Base-by-base conservation (phyloP, 805 yeast species). In the Starmerella stellata region DNA sequence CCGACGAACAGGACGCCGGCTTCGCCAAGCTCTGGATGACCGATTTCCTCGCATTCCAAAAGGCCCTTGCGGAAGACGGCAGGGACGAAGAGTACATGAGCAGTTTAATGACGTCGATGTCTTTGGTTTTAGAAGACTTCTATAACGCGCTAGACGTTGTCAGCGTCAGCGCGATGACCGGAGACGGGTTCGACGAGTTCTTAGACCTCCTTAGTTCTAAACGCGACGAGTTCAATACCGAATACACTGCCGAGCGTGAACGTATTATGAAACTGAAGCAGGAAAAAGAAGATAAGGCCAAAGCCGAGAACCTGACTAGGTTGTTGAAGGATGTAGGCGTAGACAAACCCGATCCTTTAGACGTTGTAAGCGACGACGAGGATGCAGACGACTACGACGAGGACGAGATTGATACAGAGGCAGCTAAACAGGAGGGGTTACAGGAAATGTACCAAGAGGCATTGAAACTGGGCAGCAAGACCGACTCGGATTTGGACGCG, bases 21-120 rank as follows among this genome's bases (percentile, higher is more conserved):
- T 83, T 85, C 61, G 95, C 94, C 18, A 75, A 73, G 53, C 92
- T 81, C 48, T 90, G 99, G 99, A 82, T 90, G 95, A 71, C 76
- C 2, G 98, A 90, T 60, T 90, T 90, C 57, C 95, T 87, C 57
- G 66, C 73, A 14, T 90, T 90, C 64, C 66, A 67, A 45, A 27
- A 38, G 27, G 49, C 49, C 3, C 64, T 66, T 24, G 78, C 77
- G 54, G 73, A 74, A 43, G 83, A 78, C 35, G 64, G 63, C 30
- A 58, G 68, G 18, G 71, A 75, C 3, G 74, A 87, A 2, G 95
- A 95, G 2, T 90, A 90, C 58, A 90, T 90, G 98, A 72, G 80
- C 38, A 81, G 94, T 1, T 64, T 90, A 38, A 80, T 90, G 43
- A 90, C 85, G 56, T 83, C 95, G 1, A 80, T 90, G 94, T 78